phyloP scores from a whole-genome alignment of 768 basidiomycete species.

The Naganishia vishniacii region DNA sequence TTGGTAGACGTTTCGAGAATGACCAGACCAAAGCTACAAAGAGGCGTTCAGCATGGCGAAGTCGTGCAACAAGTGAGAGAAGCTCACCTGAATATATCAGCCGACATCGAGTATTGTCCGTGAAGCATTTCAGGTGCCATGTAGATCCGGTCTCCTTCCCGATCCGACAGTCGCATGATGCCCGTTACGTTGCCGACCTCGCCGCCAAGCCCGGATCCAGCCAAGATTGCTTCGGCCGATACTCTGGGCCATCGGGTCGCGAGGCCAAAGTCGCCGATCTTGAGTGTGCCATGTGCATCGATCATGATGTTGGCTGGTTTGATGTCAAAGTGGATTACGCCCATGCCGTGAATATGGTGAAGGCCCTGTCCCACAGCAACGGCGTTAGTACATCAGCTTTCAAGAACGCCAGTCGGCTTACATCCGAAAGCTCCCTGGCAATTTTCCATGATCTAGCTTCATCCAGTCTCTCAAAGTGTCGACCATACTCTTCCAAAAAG shows the following conservation, averaged over 20 bases:
- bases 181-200: constrained; percentile 23
- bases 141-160: constrained; percentile 96
- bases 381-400: neutral
- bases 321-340: constrained; percentile 88
- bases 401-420: constrained; percentile 51
- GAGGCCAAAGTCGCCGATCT: constrained; percentile 98
- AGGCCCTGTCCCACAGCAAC: constrained; percentile 65
- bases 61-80: constrained; percentile 45
- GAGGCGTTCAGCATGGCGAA: constrained; percentile 36
- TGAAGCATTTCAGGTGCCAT: constrained; percentile 93
- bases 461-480: constrained; percentile 69
- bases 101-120: constrained; percentile 83
- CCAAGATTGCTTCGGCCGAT: constrained; percentile 44
- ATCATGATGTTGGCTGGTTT: constrained; percentile 97
- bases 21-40: constrained; percentile 79
- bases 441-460: constrained; percentile 96
- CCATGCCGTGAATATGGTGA: constrained; percentile 77
- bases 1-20: constrained; percentile 93
- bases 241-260: constrained; percentile 83
- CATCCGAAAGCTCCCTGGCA: constrained; percentile 77
- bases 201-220: constrained; percentile 43
- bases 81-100: constrained; percentile 91
- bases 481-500: constrained; percentile 88
- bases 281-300: constrained; percentile 76
- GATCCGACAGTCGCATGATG: constrained; percentile 36